Percentiles rank a stretch among this genome's conserved stretches.
phyloP scores from a whole-genome alignment of 768 basidiomycete species.

The Pholiota microspora region DNA sequence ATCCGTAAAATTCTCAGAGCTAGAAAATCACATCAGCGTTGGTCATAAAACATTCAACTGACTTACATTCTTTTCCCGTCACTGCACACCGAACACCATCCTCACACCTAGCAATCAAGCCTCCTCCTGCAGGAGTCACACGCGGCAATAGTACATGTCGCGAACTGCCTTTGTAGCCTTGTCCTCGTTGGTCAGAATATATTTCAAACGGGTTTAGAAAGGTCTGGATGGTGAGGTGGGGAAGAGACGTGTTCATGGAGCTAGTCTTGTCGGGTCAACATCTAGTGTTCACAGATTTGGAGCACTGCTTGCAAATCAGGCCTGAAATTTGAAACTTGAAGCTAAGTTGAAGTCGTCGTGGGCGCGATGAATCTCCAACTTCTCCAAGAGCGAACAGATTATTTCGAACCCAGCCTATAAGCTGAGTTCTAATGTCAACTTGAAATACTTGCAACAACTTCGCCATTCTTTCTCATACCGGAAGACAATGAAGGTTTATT shows the following conservation, averaged over 20 bases:
- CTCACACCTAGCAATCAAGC: conserved; percentile 63
- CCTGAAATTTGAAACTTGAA: not conserved
- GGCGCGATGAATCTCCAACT: no score
- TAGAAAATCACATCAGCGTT: conserved; percentile 22
- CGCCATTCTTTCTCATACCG: no score
- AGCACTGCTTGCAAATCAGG: no score
- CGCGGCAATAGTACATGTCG: conserved; percentile 59
- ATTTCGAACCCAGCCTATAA: no score
- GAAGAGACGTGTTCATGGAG: conserved; percentile 19
- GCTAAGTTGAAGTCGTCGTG: no score
- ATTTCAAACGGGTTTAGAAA: conserved; percentile 28
- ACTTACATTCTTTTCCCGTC: conserved; percentile 76
- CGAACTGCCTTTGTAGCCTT: conserved; percentile 37
- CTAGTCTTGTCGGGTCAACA: not conserved
- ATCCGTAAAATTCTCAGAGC: conserved; percentile 62
- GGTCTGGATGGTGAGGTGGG: conserved; percentile 27
- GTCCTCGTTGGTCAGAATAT: conserved; percentile 41
- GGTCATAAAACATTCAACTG: not conserved
- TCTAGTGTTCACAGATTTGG: not conserved
- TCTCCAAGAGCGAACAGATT: no score
- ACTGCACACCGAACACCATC: conserved; percentile 70
- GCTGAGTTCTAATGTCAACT: no score
- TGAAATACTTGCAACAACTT: no score
- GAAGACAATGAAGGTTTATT: no score
- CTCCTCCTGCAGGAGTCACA: conserved; percentile 62